Conservation (phyloP, 176 grass and related monocot genomes). For the Oryza brachyantha region DNA sequence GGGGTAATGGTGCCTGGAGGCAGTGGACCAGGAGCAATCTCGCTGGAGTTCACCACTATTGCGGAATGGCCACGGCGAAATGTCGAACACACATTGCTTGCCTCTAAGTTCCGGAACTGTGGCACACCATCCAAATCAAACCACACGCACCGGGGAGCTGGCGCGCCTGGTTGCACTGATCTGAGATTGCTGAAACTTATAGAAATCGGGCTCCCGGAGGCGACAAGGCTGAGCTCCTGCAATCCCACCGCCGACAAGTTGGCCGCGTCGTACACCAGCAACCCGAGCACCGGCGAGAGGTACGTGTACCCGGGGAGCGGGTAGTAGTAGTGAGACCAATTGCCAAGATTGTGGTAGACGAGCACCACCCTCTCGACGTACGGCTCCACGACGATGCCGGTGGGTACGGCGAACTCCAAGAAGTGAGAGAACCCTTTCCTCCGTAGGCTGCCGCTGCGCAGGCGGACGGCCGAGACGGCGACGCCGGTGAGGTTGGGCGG, state of each 20-base stretch:
- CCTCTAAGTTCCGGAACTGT: constrained; percentile 55
- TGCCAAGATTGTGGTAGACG: constrained; percentile 76
- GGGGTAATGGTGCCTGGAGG: constrained; percentile 26
- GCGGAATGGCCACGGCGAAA: constrained; percentile 69
- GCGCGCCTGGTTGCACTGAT: constrained; percentile 15
- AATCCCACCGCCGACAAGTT: constrained; percentile 57
- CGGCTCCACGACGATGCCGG: constrained; percentile 66
- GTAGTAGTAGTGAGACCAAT: constrained; percentile 54
- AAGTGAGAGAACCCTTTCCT: constrained; percentile 41
- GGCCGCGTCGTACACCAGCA: constrained; percentile 75
- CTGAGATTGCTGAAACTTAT: constrained; percentile 49
- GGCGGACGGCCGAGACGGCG: constrained; percentile 54
- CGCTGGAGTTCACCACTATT: constrained; percentile 74
- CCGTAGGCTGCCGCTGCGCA: constrained; percentile 80
- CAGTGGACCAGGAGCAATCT: constrained; percentile 43
- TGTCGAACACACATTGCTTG: constrained; percentile 37
- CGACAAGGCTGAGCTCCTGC: constrained; percentile 49
- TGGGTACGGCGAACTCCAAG: constrained; percentile 60
- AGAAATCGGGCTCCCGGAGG: constrained; percentile 36
- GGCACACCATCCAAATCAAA: constrained; percentile 57
- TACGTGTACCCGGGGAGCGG: constrained; percentile 71
- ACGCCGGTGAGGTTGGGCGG: constrained; percentile 65
- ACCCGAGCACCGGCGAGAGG: constrained; percentile 70
- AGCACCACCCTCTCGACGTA: constrained; percentile 68
- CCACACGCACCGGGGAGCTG: constrained; percentile 56